Conservation (phyloP, 108 stramenopile genomes). For the Nitzschia sp. region DNA sequence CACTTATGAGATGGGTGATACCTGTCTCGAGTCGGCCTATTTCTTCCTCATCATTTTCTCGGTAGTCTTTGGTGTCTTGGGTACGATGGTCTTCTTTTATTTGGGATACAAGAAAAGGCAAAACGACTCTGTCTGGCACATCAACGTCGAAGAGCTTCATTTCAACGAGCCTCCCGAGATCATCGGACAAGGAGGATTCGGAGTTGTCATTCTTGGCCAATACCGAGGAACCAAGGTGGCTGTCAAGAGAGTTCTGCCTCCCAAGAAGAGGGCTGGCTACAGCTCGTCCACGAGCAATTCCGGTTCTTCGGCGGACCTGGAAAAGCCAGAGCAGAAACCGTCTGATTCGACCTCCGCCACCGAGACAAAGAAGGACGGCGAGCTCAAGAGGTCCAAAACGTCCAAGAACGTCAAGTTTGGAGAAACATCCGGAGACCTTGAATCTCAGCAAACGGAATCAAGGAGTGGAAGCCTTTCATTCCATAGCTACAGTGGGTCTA, state of each 20-base stretch:
- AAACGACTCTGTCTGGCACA: conserved; percentile 37
- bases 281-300: neutral
- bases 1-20: neutral
- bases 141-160: conserved; percentile 31
- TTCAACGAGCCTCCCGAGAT: conserved; percentile 31
- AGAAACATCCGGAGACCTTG: neutral
- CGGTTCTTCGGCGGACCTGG: neutral
- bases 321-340: neutral
- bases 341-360: neutral
- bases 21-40: neutral
- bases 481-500: neutral
- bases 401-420: conserved; percentile 3
- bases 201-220: conserved; percentile 25
- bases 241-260: conserved; percentile 27
- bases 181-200: conserved; percentile 31
- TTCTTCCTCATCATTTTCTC: conserved; percentile 10
- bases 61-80: neutral
- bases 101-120: conserved; percentile 20
- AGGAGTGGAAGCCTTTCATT: neutral
- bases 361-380: neutral
- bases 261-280: neutral
- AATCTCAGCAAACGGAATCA: neutral
- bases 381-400: neutral
- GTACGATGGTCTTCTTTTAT: neutral
- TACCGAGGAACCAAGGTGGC: conserved; percentile 38